phyloP scores from a whole-genome alignment of 2,329 filamentous ascomycete species.

The Epichloe baconii region DNA sequence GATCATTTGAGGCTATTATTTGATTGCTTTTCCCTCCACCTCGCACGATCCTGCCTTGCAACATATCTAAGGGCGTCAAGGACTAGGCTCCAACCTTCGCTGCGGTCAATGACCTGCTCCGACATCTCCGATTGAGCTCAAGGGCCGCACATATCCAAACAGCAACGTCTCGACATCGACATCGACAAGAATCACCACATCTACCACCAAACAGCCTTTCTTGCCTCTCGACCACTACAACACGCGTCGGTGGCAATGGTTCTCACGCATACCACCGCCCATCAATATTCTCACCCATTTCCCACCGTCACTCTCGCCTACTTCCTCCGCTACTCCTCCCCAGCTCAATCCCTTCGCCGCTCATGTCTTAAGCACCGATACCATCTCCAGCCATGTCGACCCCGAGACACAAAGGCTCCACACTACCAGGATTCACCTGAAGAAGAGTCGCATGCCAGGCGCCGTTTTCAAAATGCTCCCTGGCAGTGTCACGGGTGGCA shows the following conservation, averaged over 20 bases:
- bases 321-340: conserved; percentile 72
- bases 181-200: conserved; percentile 4
- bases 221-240: not conserved
- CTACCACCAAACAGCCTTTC: not conserved
- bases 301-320: conserved; percentile 77
- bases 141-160: conserved; percentile 5
- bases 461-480: conserved; percentile 67
- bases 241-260: conserved; percentile 35
- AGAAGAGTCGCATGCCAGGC: conserved; percentile 64
- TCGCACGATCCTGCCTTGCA: not conserved
- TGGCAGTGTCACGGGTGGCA: conserved; percentile 51
- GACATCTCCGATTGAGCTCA: conserved; percentile 12
- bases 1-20: not conserved
- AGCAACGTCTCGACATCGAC: not conserved
- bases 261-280: conserved; percentile 51
- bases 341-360: conserved; percentile 65
- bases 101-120: conserved; percentile 12
- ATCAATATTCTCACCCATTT: conserved; percentile 69
- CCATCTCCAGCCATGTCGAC: conserved; percentile 62
- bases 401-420: conserved; percentile 59
- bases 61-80: not conserved
- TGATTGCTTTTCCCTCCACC: not conserved
- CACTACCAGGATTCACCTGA: conserved; percentile 69
- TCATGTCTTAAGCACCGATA: conserved; percentile 74
- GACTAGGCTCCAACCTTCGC: conserved; percentile 6